These are phyloP conservation scores for Neoascochyta sp. DNA, from an alignment of 2,329 filamentous ascomycete species.

Conservation along the genomic window DNA sequence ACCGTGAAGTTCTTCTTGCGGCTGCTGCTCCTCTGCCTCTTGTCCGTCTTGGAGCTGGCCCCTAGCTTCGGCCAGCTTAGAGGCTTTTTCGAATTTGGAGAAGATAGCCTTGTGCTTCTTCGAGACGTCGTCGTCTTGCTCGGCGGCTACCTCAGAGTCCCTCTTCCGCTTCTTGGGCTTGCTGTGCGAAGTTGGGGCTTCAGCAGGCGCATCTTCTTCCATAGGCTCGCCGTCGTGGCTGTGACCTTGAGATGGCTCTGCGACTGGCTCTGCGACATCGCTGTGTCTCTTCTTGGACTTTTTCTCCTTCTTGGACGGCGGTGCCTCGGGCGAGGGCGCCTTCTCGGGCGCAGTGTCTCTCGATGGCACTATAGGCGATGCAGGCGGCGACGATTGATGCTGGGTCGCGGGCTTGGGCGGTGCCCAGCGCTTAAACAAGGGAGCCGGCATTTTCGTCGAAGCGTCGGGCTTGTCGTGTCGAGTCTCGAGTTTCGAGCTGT, in stretches of 20 bases:
- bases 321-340: slow-evolving; percentile 1
- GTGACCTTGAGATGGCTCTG: slow-evolving; percentile 1
- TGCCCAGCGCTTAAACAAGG: slow-evolving; percentile 48
- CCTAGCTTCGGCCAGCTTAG: slow-evolving; percentile 25
- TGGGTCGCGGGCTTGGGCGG: slow-evolving; percentile 34
- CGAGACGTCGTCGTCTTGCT: slow-evolving; percentile 24
- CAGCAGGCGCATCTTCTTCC: slow-evolving; percentile 5
- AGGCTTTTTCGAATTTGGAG: slow-evolving; percentile 45
- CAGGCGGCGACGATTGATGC: slow-evolving; percentile 5
- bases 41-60: slow-evolving; percentile 12
- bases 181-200: slow-evolving; percentile 17
- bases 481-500: slow-evolving; percentile 1
- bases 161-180: slow-evolving; percentile 38
- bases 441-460: slow-evolving; percentile 48
- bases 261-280: not conserved
- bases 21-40: slow-evolving; percentile 35
- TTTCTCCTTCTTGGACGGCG: slow-evolving; percentile 15
- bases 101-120: slow-evolving; percentile 42
- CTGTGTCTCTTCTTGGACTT: slow-evolving; percentile 20
- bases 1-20: slow-evolving; percentile 52
- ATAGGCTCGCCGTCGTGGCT: slow-evolving; percentile 2
- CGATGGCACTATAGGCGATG: not conserved
- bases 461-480: slow-evolving; percentile 2
- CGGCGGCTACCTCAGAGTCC: slow-evolving; percentile 18
- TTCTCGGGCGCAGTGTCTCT: not conserved